Evolutionary conservation across 345 rosid species (phyloP).

Genomic region (Erysimum cheiranthoides): DNA sequence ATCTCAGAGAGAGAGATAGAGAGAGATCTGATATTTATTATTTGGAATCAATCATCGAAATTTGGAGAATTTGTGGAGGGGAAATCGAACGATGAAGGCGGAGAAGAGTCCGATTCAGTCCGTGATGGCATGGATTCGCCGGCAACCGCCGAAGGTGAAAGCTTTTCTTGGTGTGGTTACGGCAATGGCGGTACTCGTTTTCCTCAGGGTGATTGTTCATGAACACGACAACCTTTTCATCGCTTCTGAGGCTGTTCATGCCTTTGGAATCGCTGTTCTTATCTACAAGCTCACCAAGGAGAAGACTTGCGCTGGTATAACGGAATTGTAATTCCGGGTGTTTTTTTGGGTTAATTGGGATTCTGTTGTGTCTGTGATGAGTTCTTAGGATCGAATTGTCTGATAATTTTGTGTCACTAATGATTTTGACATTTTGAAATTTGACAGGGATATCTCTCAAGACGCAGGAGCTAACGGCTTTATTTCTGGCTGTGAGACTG

Average conservation of each 20-base stretch:
- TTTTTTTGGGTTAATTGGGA: background rate
- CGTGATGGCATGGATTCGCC: conserved; percentile 70
- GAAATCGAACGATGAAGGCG: conserved; percentile 52
- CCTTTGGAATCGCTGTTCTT: conserved; percentile 78
- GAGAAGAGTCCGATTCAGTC: conserved; percentile 66
- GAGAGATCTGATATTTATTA: conserved; percentile 2
- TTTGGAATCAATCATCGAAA: background rate
- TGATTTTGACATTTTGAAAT: background rate
- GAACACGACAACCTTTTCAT: conserved; percentile 92
- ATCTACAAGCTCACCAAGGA: conserved; percentile 89
- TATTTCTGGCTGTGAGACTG: conserved; percentile 76
- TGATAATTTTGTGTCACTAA: background rate
- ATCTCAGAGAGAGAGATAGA: conserved; percentile 8
- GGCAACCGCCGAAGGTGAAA: conserved; percentile 84
- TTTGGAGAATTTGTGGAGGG: background rate
- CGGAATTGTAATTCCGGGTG: background rate
- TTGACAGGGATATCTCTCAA: conserved; percentile 80
- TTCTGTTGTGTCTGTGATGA: background rate
- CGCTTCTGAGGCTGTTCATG: conserved; percentile 86
- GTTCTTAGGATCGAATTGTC: background rate
- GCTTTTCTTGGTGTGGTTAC: conserved; percentile 61
- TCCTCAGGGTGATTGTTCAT: conserved; percentile 74
- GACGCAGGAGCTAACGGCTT: conserved; percentile 88
- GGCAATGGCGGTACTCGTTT: conserved; percentile 65
- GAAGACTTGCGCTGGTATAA: conserved; percentile 80